Conservation (phyloP, 2,329 filamentous ascomycete species). For the Raffaelea albimanens region DNA sequence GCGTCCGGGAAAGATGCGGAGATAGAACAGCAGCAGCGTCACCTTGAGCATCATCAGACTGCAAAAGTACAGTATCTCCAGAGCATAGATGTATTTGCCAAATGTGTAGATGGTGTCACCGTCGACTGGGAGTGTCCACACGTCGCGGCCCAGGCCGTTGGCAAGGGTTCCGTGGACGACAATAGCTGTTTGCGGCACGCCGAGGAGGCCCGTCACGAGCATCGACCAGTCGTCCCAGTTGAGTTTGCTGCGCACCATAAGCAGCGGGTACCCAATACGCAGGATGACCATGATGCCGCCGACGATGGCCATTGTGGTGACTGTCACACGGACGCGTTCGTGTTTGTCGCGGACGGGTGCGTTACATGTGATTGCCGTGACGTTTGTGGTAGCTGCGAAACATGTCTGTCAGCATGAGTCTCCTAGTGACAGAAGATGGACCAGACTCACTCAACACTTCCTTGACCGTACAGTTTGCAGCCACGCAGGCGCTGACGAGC, state of each 20-base stretch:
- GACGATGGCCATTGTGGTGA: slow-evolving; percentile 21
- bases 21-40: slow-evolving; percentile 43
- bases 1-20: slow-evolving; percentile 38
- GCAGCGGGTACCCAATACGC: slow-evolving; percentile 7
- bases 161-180: slow-evolving; percentile 18
- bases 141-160: slow-evolving; percentile 37
- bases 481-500: slow-evolving; percentile 1
- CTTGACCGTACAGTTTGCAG: slow-evolving; percentile 7
- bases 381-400: slow-evolving; percentile 16
- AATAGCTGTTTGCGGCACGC: slow-evolving; percentile 19
- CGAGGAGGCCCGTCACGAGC: slow-evolving; percentile 17
- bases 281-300: slow-evolving; percentile 22
- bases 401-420: no score
- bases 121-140: slow-evolving; percentile 33
- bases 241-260: no score
- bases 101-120: slow-evolving; percentile 32
- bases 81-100: slow-evolving; percentile 30
- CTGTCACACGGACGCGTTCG: slow-evolving; percentile 19
- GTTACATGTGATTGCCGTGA: slow-evolving; percentile 16
- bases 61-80: slow-evolving; percentile 33
- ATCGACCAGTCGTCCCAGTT: slow-evolving; percentile 26
- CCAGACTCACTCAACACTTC: no score
- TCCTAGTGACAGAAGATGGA: no score
- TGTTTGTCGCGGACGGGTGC: slow-evolving; percentile 17
- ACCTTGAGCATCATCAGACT: slow-evolving; percentile 37